Base-by-base conservation (phyloP, 1,284 basidiomycete genomes). In the Rhodotorula mucilaginosa region DNA sequence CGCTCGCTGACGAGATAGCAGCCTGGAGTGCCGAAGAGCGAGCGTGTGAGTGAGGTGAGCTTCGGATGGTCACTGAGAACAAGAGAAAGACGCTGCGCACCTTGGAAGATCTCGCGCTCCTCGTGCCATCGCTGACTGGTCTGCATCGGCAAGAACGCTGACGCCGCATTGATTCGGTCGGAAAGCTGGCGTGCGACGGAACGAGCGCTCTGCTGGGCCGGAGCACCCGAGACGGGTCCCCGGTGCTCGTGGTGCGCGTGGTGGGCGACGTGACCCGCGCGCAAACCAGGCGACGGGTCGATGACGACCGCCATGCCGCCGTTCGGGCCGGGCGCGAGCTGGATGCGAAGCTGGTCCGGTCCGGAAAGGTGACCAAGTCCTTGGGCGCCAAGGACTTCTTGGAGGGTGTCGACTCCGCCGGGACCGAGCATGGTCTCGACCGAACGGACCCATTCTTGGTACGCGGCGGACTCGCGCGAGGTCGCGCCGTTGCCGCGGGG, bases 111-210 rank as follows among this genome's bases (percentile, higher is more conserved):
- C 77, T 90, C 90, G 67, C 87, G 87, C 81, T 97, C 95, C 78
- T 97, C 94, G 2, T 86, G 83, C 95, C 96, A 98, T 59, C 96
- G 87, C 78, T 91, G 89, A n/a, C 89, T 80, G 0, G 96, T 97
- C 16, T 83, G 89, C 70, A 92, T 82, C 5, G 94, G 94, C 16
- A 80, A 75, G 76, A 84, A 85, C 21, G 83, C 82, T 29, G 79
- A 75, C 10, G 71, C 67, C n/a, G 74, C 68, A 61, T 69, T 73
- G 64, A 75, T 60, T 16, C 74, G 72, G 39, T 80, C 78, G 21
- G 63, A 66, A 26, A 73, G 68, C 56, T 75, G 71, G 16, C 71
- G 67, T 8, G 73, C 71, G 7, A 67, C 60, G 19, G 73, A 72
- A 21, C 68, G 64, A 5, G 52, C 34, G 31, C 29, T 29, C 19